Percentiles rank a stretch among this genome's conserved stretches.
Evolutionary conservation across 352 stramenopile species (phyloP).

Genomic region (Pythium biforme): DNA sequence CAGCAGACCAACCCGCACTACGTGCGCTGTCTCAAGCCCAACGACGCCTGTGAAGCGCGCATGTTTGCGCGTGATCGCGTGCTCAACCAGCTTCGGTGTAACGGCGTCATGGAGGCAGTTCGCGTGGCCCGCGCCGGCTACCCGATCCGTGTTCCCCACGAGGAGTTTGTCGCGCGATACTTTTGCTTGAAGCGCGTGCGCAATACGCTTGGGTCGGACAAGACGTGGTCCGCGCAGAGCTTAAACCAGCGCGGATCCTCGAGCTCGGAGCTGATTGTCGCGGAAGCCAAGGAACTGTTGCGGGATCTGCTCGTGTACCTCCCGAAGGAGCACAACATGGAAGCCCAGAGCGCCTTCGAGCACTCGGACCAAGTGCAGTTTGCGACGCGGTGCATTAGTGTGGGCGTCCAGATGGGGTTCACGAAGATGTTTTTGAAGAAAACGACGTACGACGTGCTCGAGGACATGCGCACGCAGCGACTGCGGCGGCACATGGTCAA

Average conservation of each 20-base stretch:
- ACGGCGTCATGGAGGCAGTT: conserved; percentile 85
- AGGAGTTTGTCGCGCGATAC: conserved; percentile 75
- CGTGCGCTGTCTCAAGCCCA: conserved; percentile 89
- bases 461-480: conserved; percentile 78
- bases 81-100: conserved; percentile 83
- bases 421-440: conserved; percentile 96
- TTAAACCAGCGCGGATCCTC: conserved; percentile 43
- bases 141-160: conserved; percentile 71
- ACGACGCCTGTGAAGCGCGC: conserved; percentile 62
- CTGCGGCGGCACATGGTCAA: conserved; percentile 72
- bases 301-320: conserved; percentile 89
- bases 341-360: conserved; percentile 74
- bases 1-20: conserved; percentile 82
- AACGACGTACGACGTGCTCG: conserved; percentile 88
- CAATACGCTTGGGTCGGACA: conserved; percentile 40
- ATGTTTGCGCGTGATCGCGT: conserved; percentile 72
- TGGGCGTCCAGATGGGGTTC: conserved; percentile 90
- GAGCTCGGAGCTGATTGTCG: conserved; percentile 35
- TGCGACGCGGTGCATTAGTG: conserved; percentile 48
- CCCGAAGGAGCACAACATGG: conserved; percentile 82
- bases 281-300: conserved; percentile 75
- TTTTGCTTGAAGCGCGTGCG: conserved; percentile 61
- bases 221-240: conserved; percentile 38
- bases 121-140: conserved; percentile 84
- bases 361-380: conserved; percentile 71